Evolutionary conservation across 148 eudicot species (phyloP), one percentile per base, ranked within the genome.

Genomic region (Linanthus parryae): DNA sequence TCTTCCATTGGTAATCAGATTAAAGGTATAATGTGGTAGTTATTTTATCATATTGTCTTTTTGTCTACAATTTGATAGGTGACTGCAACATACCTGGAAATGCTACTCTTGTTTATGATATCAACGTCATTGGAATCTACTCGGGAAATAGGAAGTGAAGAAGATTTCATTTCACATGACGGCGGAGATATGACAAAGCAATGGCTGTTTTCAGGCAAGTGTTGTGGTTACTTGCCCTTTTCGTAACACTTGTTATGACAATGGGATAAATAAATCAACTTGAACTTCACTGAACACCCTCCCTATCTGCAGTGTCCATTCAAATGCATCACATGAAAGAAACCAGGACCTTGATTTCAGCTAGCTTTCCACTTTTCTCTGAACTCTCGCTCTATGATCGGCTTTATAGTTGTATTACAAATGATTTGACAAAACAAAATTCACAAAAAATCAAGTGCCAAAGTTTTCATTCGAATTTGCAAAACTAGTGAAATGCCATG

Each of bases 31-130:
- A n/a, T n/a, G n/a, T n/a, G n/a, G n/a, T n/a, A n/a, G n/a, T n/a
- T n/a, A n/a, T n/a, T n/a, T n/a, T n/a, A n/a, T 16, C 19, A 15
- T 49, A 25, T 21, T 19, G 35, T 5, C 35, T 31, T 5, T 31
- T 31, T 10, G 7, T 10, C 18, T 21, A 26, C 30, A 25, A 30
- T 36, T 48, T 20, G 67, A 35, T 15, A 84, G 97, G 97, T 50
- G 94, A 84, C 60, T 89, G 97, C 74, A 89, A 89, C 66, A 75
- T 85, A 67, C 97, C 97, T 26, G 97, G 72, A 30, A 89, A 89
- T 61, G 83, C 95, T 52, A 82, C 97, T 43, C 78, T 90, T 20
- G 57, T 82, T 2, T 85, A 90, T 46, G 85, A 90, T 59, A 69
- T 90, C 54, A 52, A 76, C 48, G 82, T 90, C 43, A 82, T 78